phyloP scores from a whole-genome alignment of 2,329 filamentous ascomycete genomes.

The Hymenotorrendiella dingleyae region DNA sequence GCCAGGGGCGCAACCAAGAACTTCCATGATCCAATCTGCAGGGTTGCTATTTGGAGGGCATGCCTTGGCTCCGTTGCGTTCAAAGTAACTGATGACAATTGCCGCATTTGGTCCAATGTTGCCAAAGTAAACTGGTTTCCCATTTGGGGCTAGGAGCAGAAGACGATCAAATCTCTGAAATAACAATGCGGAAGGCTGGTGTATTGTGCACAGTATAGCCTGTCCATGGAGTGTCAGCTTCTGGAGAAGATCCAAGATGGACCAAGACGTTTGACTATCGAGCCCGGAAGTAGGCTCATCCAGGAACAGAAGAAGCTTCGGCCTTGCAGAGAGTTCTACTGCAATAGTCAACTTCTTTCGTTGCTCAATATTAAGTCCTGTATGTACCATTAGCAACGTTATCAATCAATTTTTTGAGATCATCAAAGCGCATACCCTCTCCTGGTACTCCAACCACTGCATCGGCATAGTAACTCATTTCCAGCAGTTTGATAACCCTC shows the following conservation, averaged over 20 bases:
- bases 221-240: slow-evolving; percentile 83
- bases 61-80: slow-evolving; percentile 55
- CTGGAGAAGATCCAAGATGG: slow-evolving; percentile 80
- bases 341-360: slow-evolving; percentile 79
- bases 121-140: slow-evolving; percentile 74
- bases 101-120: slow-evolving; percentile 66
- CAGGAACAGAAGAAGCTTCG: slow-evolving; percentile 78
- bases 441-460: slow-evolving; percentile 87
- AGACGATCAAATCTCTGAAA: slow-evolving; percentile 8
- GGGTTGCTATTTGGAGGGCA: slow-evolving; percentile 56
- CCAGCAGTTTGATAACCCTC: slow-evolving; percentile 63
- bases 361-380: slow-evolving; percentile 57
- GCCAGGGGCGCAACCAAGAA: slow-evolving; percentile 50
- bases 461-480: slow-evolving; percentile 84
- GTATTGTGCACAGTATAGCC: slow-evolving; percentile 89
- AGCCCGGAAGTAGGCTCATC: slow-evolving; percentile 95
- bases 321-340: slow-evolving; percentile 87
- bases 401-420: neutral
- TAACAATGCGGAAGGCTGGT: slow-evolving; percentile 52
- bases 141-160: slow-evolving; percentile 28
- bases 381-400: neutral
- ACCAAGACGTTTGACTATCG: slow-evolving; percentile 88
- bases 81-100: slow-evolving; percentile 67
- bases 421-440: slow-evolving; percentile 56
- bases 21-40: slow-evolving; percentile 67